Percentiles rank a stretch among this genome's conserved stretches.
Evolutionary conservation across 176 grass and related monocot species (phyloP).

Genomic region (Carex littledalei): DNA sequence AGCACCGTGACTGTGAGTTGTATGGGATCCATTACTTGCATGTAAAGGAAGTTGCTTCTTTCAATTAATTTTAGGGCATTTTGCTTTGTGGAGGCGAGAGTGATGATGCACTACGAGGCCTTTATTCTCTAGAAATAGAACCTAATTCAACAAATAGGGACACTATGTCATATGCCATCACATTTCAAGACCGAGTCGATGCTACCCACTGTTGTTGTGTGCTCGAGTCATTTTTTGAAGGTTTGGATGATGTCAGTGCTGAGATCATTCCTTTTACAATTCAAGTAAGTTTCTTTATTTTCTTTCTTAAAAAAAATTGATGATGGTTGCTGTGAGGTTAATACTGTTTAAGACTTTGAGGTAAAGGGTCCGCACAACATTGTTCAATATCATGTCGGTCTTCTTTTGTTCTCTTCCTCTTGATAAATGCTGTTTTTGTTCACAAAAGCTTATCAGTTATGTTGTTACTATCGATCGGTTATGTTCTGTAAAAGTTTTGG

Average conservation of each 20-base stretch:
- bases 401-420: background rate
- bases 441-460: background rate
- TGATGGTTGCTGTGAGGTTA: background rate
- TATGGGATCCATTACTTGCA: background rate
- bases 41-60: background rate
- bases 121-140: slow-evolving; percentile 36
- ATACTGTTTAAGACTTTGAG: background rate
- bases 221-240: slow-evolving; percentile 39
- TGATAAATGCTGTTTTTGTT: background rate
- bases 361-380: background rate
- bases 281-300: slow-evolving; percentile 24
- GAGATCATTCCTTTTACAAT: slow-evolving; percentile 33
- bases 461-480: no score
- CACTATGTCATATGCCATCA: slow-evolving; percentile 29
- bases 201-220: slow-evolving; percentile 37
- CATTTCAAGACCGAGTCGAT: slow-evolving; percentile 34
- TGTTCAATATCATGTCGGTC: background rate
- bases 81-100: slow-evolving; percentile 23
- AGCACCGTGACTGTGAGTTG: background rate
- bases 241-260: slow-evolving; percentile 35
- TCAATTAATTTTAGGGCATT: slow-evolving; percentile 29
- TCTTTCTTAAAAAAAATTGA: background rate
- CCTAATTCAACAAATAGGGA: slow-evolving; percentile 20
- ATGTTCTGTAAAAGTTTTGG: background rate
- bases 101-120: slow-evolving; percentile 15